A percentile compares a stretch with the other conserved stretches of the same genome.
These are phyloP conservation scores for Neurospora sp. DNA, from an alignment of 495 filamentous ascomycete species.

Conservation along the genomic window DNA sequence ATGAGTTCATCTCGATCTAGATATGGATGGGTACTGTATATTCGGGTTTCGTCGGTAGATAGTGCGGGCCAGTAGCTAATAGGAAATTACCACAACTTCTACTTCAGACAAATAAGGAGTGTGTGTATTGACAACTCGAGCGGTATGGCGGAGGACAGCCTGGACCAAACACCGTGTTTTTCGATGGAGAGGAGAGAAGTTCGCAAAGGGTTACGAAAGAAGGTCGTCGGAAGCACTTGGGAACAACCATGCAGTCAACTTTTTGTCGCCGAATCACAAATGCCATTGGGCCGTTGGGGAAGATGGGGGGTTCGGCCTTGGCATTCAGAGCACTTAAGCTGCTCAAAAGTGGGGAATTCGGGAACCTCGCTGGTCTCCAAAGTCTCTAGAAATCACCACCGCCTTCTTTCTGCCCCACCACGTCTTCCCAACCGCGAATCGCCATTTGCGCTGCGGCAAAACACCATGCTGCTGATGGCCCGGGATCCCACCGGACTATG, in stretches of 20 bases:
- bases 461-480: neutral
- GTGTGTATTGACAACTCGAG: neutral
- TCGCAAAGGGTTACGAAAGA: neutral
- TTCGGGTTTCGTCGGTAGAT: neutral
- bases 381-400: conserved; percentile 11
- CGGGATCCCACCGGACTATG: neutral
- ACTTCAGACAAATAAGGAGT: neutral
- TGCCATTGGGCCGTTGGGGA: neutral
- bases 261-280: neutral
- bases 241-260: neutral
- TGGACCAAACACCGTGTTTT: neutral
- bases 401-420: conserved; percentile 10
- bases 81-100: neutral
- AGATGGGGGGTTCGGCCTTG: neutral
- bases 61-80: neutral
- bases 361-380: neutral
- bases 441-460: conserved; percentile 6
- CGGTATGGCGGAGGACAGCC: neutral
- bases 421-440: conserved; percentile 10
- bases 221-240: neutral
- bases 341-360: neutral
- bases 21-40: neutral
- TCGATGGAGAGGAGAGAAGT: neutral
- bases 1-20: conserved; percentile 36
- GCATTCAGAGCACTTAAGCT: neutral